Evolutionary conservation across 1,284 basidiomycete genomes (phyloP).

Genomic region (Trametes hirsuta): DNA sequence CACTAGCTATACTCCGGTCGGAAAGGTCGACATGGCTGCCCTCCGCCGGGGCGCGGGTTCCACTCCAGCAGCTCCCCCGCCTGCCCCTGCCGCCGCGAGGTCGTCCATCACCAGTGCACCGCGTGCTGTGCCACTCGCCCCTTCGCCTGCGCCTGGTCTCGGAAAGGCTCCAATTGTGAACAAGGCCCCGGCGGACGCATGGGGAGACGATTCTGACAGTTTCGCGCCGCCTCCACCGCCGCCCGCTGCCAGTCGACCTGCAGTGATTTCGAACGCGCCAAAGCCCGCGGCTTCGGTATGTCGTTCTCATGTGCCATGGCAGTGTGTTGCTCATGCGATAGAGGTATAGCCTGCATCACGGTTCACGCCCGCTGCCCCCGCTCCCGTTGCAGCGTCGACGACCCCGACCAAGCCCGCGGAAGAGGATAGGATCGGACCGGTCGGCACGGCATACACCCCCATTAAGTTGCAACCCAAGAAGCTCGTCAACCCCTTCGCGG

Average conservation of each 20-base stretch:
- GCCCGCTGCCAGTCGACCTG: constrained; percentile 53
- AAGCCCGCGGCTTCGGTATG: constrained; percentile 32
- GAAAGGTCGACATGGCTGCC: constrained; percentile 67
- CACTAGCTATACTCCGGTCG: constrained; percentile 72
- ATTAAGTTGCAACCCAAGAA: constrained; percentile 87
- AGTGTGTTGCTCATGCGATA: not conserved
- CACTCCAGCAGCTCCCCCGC: constrained; percentile 25
- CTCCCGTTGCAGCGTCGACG: constrained; percentile 49
- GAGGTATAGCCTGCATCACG: constrained; percentile 18
- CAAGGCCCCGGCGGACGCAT: constrained; percentile 54
- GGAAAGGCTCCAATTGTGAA: constrained; percentile 27
- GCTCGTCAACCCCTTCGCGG: constrained; percentile 82
- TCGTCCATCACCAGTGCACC: constrained; percentile 42
- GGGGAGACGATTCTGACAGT: constrained; percentile 50
- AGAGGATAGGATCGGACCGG: constrained; percentile 81
- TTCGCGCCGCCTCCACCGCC: constrained; percentile 43
- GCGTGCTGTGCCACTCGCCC: constrained; percentile 49
- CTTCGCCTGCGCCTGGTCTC: constrained; percentile 40
- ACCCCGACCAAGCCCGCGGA: constrained; percentile 67
- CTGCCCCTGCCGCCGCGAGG: constrained; percentile 36
- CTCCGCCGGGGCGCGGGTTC: constrained; percentile 50
- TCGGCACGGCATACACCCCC: constrained; percentile 87
- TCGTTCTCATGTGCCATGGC: constrained; percentile 7
- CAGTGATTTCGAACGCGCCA: constrained; percentile 44
- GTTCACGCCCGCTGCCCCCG: constrained; percentile 40